A percentile compares a stretch with the other conserved stretches of the same genome.
phyloP scores from a whole-genome alignment of 2,329 filamentous ascomycete genomes.

The Ophiostoma montium region DNA sequence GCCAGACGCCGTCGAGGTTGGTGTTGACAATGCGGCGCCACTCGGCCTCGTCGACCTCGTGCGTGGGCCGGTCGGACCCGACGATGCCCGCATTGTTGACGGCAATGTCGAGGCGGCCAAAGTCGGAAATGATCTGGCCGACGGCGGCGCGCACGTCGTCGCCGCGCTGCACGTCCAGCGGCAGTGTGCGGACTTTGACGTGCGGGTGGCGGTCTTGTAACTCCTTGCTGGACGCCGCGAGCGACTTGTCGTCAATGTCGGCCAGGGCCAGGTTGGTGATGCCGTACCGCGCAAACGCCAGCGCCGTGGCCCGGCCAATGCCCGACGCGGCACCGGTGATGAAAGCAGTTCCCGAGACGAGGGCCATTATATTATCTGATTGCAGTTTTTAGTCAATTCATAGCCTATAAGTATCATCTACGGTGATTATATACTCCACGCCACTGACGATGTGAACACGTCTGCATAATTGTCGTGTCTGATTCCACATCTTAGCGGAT shows the following conservation, averaged over 20 bases:
- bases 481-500: too few relatives aligned
- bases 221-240: constrained; percentile 19
- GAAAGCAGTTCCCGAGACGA: neutral
- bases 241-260: constrained; percentile 26
- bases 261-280: constrained; percentile 30
- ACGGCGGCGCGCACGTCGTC: constrained; percentile 29
- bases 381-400: neutral
- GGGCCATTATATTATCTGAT: neutral
- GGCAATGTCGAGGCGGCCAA: constrained; percentile 40
- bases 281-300: neutral
- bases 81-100: constrained; percentile 41
- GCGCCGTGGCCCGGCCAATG: neutral
- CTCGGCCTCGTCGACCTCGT: constrained; percentile 30
- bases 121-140: constrained; percentile 25
- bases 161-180: constrained; percentile 32
- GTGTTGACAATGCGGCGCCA: constrained; percentile 37
- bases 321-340: neutral
- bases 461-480: too few relatives aligned
- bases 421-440: too few relatives aligned
- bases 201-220: constrained; percentile 23
- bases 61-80: constrained; percentile 27
- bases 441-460: too few relatives aligned
- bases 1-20: constrained; percentile 42
- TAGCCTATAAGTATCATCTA: too few relatives aligned
- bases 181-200: constrained; percentile 21